Conservation (phyloP, 495 filamentous ascomycete species). For the Astrothelium macrocarpum region DNA sequence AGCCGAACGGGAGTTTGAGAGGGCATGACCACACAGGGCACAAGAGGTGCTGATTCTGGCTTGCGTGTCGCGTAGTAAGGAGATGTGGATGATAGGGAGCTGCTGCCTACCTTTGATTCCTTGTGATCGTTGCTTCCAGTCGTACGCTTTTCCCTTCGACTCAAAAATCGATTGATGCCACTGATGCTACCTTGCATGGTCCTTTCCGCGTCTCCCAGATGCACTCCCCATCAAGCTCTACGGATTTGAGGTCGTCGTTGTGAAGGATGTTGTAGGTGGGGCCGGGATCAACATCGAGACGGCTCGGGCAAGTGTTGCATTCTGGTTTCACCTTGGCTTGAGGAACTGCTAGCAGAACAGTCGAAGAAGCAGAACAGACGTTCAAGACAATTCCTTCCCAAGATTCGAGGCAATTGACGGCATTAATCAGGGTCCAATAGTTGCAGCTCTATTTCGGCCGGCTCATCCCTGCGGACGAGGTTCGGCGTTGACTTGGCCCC, state of each 20-base stretch:
- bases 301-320: slow-evolving; percentile 33
- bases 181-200: slow-evolving; percentile 35
- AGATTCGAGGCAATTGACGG: slow-evolving; percentile 3
- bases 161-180: slow-evolving; percentile 60
- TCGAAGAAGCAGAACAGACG: background rate
- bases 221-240: background rate
- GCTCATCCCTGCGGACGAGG: background rate
- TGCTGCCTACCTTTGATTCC: background rate
- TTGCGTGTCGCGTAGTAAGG: background rate
- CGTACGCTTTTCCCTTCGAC: slow-evolving; percentile 54
- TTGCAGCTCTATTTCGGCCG: background rate
- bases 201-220: background rate
- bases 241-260: background rate
- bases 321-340: background rate
- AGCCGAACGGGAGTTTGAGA: background rate
- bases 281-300: slow-evolving; percentile 38
- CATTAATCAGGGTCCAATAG: background rate
- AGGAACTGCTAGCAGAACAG: background rate
- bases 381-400: background rate
- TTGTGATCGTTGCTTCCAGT: background rate
- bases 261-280: slow-evolving; percentile 19
- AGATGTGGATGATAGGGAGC: background rate
- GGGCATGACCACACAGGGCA: background rate
- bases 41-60: background rate
- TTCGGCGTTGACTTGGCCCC: background rate